Base-by-base conservation (phyloP, 2,329 filamentous ascomycete species). In the Ophiostoma fasciatum region DNA sequence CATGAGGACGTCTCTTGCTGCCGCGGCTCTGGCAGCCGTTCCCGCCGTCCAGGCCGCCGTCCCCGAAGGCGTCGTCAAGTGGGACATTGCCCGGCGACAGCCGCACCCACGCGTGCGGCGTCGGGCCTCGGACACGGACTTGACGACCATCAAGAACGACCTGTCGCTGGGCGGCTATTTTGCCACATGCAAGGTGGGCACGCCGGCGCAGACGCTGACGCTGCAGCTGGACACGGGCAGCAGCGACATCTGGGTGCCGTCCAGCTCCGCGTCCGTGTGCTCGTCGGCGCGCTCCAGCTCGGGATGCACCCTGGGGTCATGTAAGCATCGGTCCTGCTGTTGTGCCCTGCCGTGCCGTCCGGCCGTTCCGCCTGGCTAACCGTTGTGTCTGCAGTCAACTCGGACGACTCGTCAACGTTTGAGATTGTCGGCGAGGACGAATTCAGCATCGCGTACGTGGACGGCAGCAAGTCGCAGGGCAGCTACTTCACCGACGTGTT, bases 191-290 rank as follows among this genome's bases (percentile, higher is more conserved):
- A 53, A 57, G 19, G 50, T 78, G 18, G 74, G 74, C 14, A 74
- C 65, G 7, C 73, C 74, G 0, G 52, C 55, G 11, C 74, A 78
- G 48, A 52, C 63, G 4, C 41, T 78, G 28, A 65, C 61, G 2
- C 53, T 78, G 35, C 70, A 75, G 49, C 59, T 78, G 30, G 74
- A 78, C 52, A 78, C 74, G 1, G 74, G 73, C 28, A 76, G 71
- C 47, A 75, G 71, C 42, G 74, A 79, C 53, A 64, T 73, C 17
- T 78, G 74, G 74, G 62, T 78, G 27, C 63, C 66, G 12, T 52
- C 53, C 29, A 51, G 46, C 39, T 33, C 37, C 5, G 53, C 62
- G 2, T 42, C 41, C 23, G 57, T 64, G 11, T 71, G 67, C 48
- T 40, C 52, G 13, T 41, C 49, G 3, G 36, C 33, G 5, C 25